phyloP scores from a whole-genome alignment of 495 filamentous ascomycete species.

The Penicillium malachiteum region DNA sequence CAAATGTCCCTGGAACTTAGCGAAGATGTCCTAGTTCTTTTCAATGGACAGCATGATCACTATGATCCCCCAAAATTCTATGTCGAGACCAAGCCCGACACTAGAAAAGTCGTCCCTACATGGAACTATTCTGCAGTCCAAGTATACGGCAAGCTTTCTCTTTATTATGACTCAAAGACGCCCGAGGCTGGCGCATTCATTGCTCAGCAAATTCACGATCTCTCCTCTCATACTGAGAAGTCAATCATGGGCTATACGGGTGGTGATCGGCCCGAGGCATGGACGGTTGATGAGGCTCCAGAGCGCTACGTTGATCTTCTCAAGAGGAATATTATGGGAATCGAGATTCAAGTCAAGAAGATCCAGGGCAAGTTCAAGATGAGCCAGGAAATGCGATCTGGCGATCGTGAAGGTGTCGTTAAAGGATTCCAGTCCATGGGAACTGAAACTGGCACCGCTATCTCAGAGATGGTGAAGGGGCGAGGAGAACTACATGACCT shows the following conservation, averaged over 20 bases:
- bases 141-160: constrained; percentile 48
- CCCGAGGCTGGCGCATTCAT: constrained; percentile 39
- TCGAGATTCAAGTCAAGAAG: constrained; percentile 42
- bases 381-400: constrained; percentile 50
- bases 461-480: constrained; percentile 47
- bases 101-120: constrained; percentile 59
- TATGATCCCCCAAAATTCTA: constrained; percentile 64
- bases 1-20: constrained; percentile 8
- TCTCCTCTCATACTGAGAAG: constrained; percentile 46
- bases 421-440: constrained; percentile 38
- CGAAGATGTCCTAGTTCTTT: constrained; percentile 44
- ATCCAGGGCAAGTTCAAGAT: constrained; percentile 56
- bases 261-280: constrained; percentile 11
- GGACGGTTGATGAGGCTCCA: constrained; percentile 51
- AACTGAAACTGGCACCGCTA: constrained; percentile 8
- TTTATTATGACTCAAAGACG: constrained; percentile 43
- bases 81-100: constrained; percentile 53
- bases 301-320: constrained; percentile 41
- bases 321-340: constrained; percentile 51
- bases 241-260: constrained; percentile 43
- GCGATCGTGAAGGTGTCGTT: constrained; percentile 46
- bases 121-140: constrained; percentile 63
- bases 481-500: constrained; percentile 20
- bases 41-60: constrained; percentile 49
- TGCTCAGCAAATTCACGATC: constrained; percentile 43